Base-by-base conservation (phyloP, 2,329 filamentous ascomycete species). In the Alternaria tenuissima region DNA sequence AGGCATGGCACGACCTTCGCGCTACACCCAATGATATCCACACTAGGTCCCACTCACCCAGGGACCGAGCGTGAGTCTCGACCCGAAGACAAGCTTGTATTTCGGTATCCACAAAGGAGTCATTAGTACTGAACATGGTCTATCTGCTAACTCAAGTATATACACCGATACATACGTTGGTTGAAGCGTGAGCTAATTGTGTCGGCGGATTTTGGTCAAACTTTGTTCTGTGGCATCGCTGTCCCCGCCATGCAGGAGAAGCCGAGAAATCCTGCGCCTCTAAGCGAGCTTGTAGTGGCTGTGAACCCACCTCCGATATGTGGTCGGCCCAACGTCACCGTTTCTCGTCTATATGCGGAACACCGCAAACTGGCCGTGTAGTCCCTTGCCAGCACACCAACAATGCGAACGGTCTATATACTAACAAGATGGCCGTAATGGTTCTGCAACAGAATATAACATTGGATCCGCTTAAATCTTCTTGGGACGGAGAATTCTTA, bases 1-100 rank as follows among this genome's bases (percentile, higher is more conserved):
- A 49, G 49, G 55, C 62, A 61, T 59, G 39, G 56, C 55, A 57
- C 56, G 43, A 64, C 52, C 63, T 55, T 48, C 52, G 60, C 49
- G 53, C 57, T 62, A 41, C 46, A 41, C 59, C 69, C 68, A 70
- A 67, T 73, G 58, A 51, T 38, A 51, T 41, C 30, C 24, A 24
- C 42, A 18, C 36, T 38, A 8, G 28, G 30, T 61, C 61, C 65
- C 63, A 64, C 43, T 38, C 52, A 58, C 44, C 18, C 26, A 47
- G 32, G 62, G 30, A 41, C 28, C 38, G 46, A 49, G 53, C 58
- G 52, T 59, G 56, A 57, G 59, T 51, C 60, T 46, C 49, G 52
- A 57, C 67, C 63, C 65, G 60, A 64, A 58, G 63, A 62, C 54
- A 43, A 46, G 59, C 59, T 69, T 62, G 52, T 70, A 57, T 60